Conservation (phyloP, 768 basidiomycete genomes). For the Tylopilus vinaceipallidus region DNA sequence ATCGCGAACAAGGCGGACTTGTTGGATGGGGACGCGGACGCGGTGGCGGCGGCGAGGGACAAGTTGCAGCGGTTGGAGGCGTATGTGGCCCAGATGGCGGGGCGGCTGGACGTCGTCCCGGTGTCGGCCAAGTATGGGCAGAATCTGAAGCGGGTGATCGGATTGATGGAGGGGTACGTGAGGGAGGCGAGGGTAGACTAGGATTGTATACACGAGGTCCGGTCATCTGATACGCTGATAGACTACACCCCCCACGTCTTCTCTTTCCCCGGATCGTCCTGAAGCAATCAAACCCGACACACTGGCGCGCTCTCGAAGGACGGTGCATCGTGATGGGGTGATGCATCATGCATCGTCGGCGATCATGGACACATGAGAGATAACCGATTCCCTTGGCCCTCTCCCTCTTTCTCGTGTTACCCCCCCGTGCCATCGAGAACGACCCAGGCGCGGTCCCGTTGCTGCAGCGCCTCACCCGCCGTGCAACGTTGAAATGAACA, state of each 20-base stretch:
- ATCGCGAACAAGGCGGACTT: slow-evolving; percentile 95
- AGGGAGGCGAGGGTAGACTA: slow-evolving; percentile 38
- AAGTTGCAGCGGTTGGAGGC: slow-evolving; percentile 58
- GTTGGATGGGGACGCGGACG: slow-evolving; percentile 49
- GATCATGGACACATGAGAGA: neutral
- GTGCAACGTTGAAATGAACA: slow-evolving; percentile 95
- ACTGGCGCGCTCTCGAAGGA: too few species aligned
- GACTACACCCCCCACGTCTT: too few species aligned
- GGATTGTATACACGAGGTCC: neutral
- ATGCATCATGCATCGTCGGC: too few species aligned
- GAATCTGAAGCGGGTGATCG: slow-evolving; percentile 72
- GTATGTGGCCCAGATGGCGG: slow-evolving; percentile 52
- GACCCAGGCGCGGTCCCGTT: too few species aligned
- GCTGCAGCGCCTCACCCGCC: too few species aligned
- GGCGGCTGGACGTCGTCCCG: slow-evolving; percentile 66
- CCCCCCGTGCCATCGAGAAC: too few species aligned
- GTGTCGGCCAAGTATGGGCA: slow-evolving; percentile 84
- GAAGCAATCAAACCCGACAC: too few species aligned
- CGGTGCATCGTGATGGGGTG: too few species aligned
- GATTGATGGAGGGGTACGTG: slow-evolving; percentile 66
- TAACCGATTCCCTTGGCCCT: too few species aligned
- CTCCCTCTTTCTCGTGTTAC: too few species aligned
- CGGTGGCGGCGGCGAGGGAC: slow-evolving; percentile 50
- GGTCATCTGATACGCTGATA: too few species aligned
- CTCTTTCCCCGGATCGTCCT: too few species aligned